phyloP scores from a whole-genome alignment of 495 filamentous ascomycete genomes.

The Neurospora pannonica region DNA sequence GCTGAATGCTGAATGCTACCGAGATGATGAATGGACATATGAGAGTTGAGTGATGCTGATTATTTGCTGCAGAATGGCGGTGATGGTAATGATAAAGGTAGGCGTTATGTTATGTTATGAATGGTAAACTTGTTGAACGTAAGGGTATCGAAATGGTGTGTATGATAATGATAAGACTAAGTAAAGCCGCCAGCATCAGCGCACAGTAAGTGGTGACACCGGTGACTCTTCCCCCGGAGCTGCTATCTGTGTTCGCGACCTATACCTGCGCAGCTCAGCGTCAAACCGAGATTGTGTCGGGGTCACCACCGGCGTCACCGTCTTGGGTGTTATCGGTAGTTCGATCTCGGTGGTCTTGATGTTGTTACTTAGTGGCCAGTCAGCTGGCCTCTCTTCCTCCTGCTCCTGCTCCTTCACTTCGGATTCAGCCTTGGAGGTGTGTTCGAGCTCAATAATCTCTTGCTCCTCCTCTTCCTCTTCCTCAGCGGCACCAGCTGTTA shows the following conservation, averaged over 20 bases:
- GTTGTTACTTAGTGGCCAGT: not conserved
- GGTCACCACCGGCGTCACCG: not conserved
- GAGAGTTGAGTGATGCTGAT: not conserved
- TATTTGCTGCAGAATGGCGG: not conserved
- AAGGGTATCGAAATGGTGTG: not conserved
- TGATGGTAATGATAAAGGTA: not conserved
- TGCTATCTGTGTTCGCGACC: not conserved
- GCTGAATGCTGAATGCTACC: not conserved
- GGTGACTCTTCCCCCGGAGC: not conserved
- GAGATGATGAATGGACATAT: not conserved
- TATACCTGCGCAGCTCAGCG: not conserved
- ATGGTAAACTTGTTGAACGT: not conserved
- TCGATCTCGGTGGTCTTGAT: not conserved
- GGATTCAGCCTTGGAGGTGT: not conserved
- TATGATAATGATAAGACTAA: not conserved
- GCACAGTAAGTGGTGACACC: not conserved
- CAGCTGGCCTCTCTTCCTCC: not conserved
- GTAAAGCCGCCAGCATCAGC: not conserved
- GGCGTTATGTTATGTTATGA: not conserved
- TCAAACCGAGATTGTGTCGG: not conserved
- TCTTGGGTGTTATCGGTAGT: not conserved
- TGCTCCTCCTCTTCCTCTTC: not conserved
- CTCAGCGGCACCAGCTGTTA: not conserved
- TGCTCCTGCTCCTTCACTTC: not conserved
- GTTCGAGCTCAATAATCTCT: not conserved